Evolutionary conservation across 2,329 filamentous ascomycete genomes (phyloP).

Genomic region (Colletotrichum sp.): DNA sequence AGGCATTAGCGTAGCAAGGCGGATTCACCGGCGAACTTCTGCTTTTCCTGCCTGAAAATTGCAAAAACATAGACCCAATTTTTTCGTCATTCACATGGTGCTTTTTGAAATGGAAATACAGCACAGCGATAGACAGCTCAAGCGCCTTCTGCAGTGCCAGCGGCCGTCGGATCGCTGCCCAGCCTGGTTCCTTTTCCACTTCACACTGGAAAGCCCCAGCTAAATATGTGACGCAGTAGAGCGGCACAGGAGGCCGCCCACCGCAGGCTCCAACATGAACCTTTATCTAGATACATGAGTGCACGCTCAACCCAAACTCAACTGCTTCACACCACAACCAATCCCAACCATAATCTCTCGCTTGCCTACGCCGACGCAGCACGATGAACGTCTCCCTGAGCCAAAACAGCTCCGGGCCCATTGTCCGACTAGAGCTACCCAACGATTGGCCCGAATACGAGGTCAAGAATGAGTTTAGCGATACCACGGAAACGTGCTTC

Average conservation of each 20-base stretch:
- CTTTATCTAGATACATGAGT: neutral
- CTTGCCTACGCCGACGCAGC: neutral
- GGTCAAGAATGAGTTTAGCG: neutral
- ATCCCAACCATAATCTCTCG: neutral
- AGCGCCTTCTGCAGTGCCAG: neutral
- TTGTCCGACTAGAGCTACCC: neutral
- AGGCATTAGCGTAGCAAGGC: neutral
- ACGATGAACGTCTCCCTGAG: neutral
- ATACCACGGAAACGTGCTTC: neutral
- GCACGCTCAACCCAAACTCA: neutral
- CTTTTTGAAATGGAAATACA: neutral
- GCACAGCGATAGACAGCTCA: neutral
- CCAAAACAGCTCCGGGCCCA: neutral
- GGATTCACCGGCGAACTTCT: neutral
- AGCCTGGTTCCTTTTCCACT: neutral
- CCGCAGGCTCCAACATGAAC: neutral
- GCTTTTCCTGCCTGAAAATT: neutral
- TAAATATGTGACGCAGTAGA: neutral
- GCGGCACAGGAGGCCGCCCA: neutral
- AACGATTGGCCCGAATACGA: neutral
- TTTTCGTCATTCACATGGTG: neutral
- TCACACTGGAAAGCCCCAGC: neutral
- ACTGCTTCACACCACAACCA: neutral
- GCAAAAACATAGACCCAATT: neutral
- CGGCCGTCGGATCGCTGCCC: neutral